Base-by-base conservation (phyloP, 768 basidiomycete genomes). In the Trametes cingulata region DNA sequence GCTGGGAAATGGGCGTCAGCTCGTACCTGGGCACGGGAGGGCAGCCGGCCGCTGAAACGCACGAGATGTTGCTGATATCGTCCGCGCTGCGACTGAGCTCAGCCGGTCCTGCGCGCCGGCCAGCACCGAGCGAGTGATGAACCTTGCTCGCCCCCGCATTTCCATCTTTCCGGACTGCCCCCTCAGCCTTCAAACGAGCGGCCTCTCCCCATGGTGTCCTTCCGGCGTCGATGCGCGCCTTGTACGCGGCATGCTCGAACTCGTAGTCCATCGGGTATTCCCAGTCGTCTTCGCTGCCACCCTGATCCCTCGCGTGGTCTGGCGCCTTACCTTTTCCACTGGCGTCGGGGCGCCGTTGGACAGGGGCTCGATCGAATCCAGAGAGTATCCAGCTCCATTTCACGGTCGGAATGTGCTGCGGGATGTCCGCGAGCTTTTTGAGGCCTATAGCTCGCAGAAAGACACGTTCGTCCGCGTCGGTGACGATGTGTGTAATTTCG, bases 401-500 rank as follows among this genome's bases (percentile, higher is more conserved):
- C 33, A 90, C 79, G 12, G 83, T 85, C 10, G 86, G 85, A 12
- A 90, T 85, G 42, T 82, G 74, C n/a, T 77, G 69, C 4, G 90
- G 88, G 43, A 92, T 85, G 4, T 88, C 80, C 7, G 69, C 72
- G 15, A 86, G 70, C 6, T 60, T 71, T 64, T 78, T 83, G 20
- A 87, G 66, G 1, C 83, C 82, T 3, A 87, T 72, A 1, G 78
- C 72, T 15, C 53, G 63, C n/a, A 75, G 55, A 2, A 77, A 72
- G 6, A 61, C 56, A 25, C 63, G 67, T 58, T 66, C 47, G 19
- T 60, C 62, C 2, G 67, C 65, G 33, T 75, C 64, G 7, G 84
- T 83, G 33, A 92, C 77, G 52, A 93, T 85, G 65, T 91, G 87
- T 3, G 90, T 90, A 27, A 87, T 82, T 8, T 70, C 61, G 5